Base-by-base conservation (phyloP, 345 rosid species). In the Adansonia digitata region DNA sequence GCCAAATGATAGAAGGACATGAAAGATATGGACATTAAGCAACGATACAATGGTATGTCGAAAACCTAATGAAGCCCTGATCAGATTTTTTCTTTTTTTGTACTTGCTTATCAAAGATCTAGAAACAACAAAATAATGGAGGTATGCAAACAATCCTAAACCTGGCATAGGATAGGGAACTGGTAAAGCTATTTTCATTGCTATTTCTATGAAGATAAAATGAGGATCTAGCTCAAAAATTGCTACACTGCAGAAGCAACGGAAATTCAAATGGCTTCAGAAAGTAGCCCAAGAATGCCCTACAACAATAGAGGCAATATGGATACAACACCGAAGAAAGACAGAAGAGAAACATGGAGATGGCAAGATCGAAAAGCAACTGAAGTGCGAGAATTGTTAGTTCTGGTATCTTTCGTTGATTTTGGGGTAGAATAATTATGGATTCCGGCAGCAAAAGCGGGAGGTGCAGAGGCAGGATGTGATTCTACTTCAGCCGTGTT, bases 381-480 rank as follows among this genome's bases (percentile, higher is more conserved):
- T 24, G 91, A 85, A 72, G 80, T 81, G 29, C 35, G 80, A 43
- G 86, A 82, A 57, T 68, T 71, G 34, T 68, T 73, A 35, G 66
- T 82, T 56, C 75, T 63, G 63, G 57, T 75, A 73, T 83, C 74
- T 66, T 79, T 77, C 52, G 80, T 67, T 53, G 84, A 14, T 49
- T 81, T 85, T n/a, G 88, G 53, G 11, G 78, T 76, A 27, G 82
- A 76, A 67, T 74, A 43, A 76, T 85, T 82, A 53, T 80, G 82
- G 26, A 82, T 45, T 77, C 89, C 97, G 0, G 86, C 92, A 24
- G 88, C 97, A 74, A 86, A 82, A 39, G 93, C 90, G 31, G 95
- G 95, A 77, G 93, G 82, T 18, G 84, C 90, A 6, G 77, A 37
- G 52, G 85, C 75, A 35, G 86, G 65, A 72, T 76, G 85, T 37